These are phyloP conservation scores for Leccinellum rugosiceps DNA, from an alignment of 768 basidiomycete species.

Conservation along the genomic window DNA sequence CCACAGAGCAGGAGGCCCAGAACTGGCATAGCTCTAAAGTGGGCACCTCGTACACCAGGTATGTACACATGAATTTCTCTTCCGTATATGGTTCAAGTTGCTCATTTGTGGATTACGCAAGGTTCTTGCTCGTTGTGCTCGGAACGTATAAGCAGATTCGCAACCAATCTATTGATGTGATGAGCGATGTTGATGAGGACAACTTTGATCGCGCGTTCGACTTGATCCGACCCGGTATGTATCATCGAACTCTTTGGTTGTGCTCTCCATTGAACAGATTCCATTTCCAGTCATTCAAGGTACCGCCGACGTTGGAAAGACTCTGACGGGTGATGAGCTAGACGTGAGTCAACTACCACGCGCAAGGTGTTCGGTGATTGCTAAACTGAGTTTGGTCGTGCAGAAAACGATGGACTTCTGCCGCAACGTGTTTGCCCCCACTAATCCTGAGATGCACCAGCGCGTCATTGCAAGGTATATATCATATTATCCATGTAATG, in stretches of 20 bases:
- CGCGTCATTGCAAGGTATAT: conserved; percentile 1
- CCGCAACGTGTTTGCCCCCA: neutral
- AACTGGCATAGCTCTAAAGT: conserved; percentile 13
- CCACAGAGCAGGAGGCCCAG: conserved; percentile 6
- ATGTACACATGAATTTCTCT: neutral
- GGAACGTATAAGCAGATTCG: neutral
- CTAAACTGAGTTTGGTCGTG: neutral
- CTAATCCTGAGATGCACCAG: conserved; percentile 1
- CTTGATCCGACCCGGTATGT: conserved; percentile 8
- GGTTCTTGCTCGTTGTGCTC: conserved; percentile 8
- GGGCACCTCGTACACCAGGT: conserved; percentile 9
- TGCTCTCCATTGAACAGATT: neutral
- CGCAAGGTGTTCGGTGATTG: neutral
- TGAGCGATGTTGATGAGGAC: conserved; percentile 7
- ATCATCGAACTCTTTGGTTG: neutral
- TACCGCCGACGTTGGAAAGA: conserved; percentile 3
- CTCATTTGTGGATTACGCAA: neutral
- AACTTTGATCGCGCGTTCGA: conserved; percentile 13
- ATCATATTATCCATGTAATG: too few relatives aligned
- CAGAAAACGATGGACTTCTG: conserved; percentile 15
- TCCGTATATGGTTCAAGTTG: neutral
- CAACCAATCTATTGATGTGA: neutral
- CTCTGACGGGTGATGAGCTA: conserved; percentile 6
- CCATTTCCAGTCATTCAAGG: conserved; percentile 9
- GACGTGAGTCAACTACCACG: neutral